Evolutionary conservation across 768 basidiomycete genomes (phyloP), one percentile per base, ranked within the genome.

Genomic region (Lentinula sp.): DNA sequence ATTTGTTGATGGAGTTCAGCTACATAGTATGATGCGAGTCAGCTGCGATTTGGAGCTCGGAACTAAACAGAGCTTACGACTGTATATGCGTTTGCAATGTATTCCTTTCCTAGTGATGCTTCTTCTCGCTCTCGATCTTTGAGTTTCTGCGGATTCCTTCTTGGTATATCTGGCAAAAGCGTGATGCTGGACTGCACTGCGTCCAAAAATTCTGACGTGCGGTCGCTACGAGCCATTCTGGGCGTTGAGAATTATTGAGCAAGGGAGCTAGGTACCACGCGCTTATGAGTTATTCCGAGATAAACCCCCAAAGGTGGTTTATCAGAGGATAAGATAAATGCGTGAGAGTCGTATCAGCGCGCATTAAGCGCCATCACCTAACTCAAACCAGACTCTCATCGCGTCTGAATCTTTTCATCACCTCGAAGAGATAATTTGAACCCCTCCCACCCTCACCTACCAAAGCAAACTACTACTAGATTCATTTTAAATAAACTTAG

Each of bases 41-140:
- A 34, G 16, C 64, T 35, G 32, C 35, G 18, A 45, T 28, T 23
- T 5, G 13, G 51, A 39, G 57, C 48, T 15, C 21, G 23, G 15
- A 2, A 10, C 9, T 9, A 13, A 31, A 13, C 31, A 40, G 4
- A 42, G 68, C 76, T 63, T 69, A 82, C 92, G 64, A 94, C 83
- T 45, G 78, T 81, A 68, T 92, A 88, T 6, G 88, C 93, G 68
- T 95, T 91, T 61, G 78, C 72, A 57, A 93, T 68, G 71, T 88
- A 95, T 65, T 84, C 81, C 71, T 86, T 88, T 63, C 80, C 84
- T 61, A 85, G 70, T 18, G 18, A 73, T 69, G 31, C 69, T 68
- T 64, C 76, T 70, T 53, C 75, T 65, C 69, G 69, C 64, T 75
- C 74, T 11, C 61, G 67, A 60, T 78, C 78, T 62, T 73, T 74